Evolutionary conservation across 441 rosid genomes (phyloP), one percentile per base, ranked within the genome.

Genomic region (Theobroma grandiflorum): DNA sequence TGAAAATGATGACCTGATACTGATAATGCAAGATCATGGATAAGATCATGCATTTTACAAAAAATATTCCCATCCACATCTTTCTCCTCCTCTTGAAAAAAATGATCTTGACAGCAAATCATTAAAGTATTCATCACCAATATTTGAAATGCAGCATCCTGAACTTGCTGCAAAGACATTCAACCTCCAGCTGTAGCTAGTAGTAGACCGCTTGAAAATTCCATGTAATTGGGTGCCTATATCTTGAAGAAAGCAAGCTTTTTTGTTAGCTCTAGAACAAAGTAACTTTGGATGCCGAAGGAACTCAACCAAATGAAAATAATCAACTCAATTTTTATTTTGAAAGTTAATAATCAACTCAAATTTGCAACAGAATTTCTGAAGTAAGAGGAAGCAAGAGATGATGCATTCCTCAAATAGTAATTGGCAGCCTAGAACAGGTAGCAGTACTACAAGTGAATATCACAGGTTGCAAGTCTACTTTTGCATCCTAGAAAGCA

Each of bases 21-120:
- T 12, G 20, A 37, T 31, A 16, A 57, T 55, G 82, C 79, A 6
- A 82, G 59, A 53, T 78, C 85, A 74, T 78, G 79, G 22, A 82
- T 74, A 5, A 82, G 63, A 8, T 78, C 81, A 38, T 82, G 85
- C 82, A 82, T 74, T 74, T 67, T 82, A 50, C 40, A 33, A 11
- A 11, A 0, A 5, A 65, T 37, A 8, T 66, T 12, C 5, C 65
- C 76, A 3, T 9, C 15, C 2, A n/a, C 42, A 78, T 72, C 81
- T 38, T 72, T 12, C 20, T 58, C 26, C 5, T 45, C 38, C 14
- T 78, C 82, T 6, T 82, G 82, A 67, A 73, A 82, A 49, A 49
- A 82, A 82, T 1, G 74, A 78, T 53, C 79, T 73, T 37, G 26
- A 68, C 10, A 74, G 1, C 2, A 78, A 55, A 20, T 82, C 75